Percentiles rank a stretch among this genome's conserved stretches.
These are phyloP conservation scores for Fusarium sp. DNA, from an alignment of 2,329 filamentous ascomycete species.

Conservation along the genomic window DNA sequence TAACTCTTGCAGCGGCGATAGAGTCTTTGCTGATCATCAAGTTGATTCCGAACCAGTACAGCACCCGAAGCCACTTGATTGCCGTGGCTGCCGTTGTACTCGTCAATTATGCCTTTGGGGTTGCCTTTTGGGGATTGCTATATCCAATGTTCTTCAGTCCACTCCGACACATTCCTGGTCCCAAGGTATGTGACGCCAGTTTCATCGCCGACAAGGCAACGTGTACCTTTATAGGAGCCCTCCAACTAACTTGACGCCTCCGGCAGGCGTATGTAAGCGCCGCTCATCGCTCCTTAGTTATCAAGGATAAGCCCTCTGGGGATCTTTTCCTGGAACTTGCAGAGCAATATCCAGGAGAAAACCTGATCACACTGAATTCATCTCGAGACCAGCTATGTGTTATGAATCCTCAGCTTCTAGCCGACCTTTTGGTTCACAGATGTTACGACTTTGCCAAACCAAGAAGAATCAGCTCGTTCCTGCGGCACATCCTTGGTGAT, in stretches of 20 bases:
- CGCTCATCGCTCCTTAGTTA: slow-evolving; percentile 25
- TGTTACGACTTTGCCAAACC: slow-evolving; percentile 66
- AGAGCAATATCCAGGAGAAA: slow-evolving; percentile 38
- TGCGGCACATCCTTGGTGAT: slow-evolving; percentile 64
- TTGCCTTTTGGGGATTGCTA: slow-evolving; percentile 29
- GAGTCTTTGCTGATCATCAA: slow-evolving; percentile 46
- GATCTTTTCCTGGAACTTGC: slow-evolving; percentile 42
- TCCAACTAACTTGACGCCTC: not conserved
- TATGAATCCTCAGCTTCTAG: slow-evolving; percentile 38
- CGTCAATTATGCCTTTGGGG: slow-evolving; percentile 35
- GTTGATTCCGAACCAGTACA: slow-evolving; percentile 36
- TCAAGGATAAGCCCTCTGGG: slow-evolving; percentile 37
- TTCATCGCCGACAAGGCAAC: not conserved
- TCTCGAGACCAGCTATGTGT: slow-evolving; percentile 33
- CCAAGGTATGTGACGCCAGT: slow-evolving; percentile 19
- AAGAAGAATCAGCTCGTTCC: slow-evolving; percentile 54
- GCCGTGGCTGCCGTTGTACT: slow-evolving; percentile 19
- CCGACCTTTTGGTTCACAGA: slow-evolving; percentile 42
- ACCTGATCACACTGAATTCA: slow-evolving; percentile 35
- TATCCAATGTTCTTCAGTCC: slow-evolving; percentile 40
- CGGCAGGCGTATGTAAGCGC: slow-evolving; percentile 31
- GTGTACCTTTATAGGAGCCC: not conserved
- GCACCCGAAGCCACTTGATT: slow-evolving; percentile 22
- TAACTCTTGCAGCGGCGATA: slow-evolving; percentile 29
- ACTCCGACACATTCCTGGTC: slow-evolving; percentile 34